Evolutionary conservation across 2,329 filamentous ascomycete genomes (phyloP), one percentile per base, ranked within the genome.

Genomic region (Aureobasidium subglaciale): DNA sequence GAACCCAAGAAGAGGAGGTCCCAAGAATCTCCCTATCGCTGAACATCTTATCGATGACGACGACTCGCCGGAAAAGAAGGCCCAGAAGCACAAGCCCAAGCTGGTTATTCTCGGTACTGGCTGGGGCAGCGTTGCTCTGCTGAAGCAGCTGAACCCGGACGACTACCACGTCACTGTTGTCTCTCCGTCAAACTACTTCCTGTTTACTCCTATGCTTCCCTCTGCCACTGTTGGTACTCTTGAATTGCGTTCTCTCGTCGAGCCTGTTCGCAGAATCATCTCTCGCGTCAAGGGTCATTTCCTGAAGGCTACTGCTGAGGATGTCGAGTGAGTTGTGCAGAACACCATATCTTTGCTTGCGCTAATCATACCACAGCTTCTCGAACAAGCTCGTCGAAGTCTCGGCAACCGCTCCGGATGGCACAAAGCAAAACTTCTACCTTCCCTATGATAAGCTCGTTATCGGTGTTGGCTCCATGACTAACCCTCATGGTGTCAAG

Each of bases 171-270:
- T 99, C 62, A 97, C 92, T 4, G 87, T 99, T 35, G 86, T 99
- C 40, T 95, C 90, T 11, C 92, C 93, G 0, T 87, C 87, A 32
- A 97, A 97, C 66, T 96, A 97, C 74, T 99, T 99, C 73, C 75
- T 99, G 29, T 99, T 99, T 71, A 99, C 93, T 2, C 93, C 93
- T 0, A 97, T 99, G 91, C 78, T 99, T 40, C 93, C 93, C 1
- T 96, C 90, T 30, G 95, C 93, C 7, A 99, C 95, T 0, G 93
- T 99, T 5, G 95, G 95, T 11, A 99, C 93, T 0, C 77, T 99
- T 29, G 92, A 96, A 67, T 76, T 97, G 65, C 81, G 92, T 61
- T 96, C 90, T 48, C 77, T 99, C 57, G 90, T 96, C 37, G 93
- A 99, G 71, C 93, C 93, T 0, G 88, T 99, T 59, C 83, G 93